Conservation (phyloP, 768 basidiomycete genomes). For the Rhodosporidiobolus sp. region DNA sequence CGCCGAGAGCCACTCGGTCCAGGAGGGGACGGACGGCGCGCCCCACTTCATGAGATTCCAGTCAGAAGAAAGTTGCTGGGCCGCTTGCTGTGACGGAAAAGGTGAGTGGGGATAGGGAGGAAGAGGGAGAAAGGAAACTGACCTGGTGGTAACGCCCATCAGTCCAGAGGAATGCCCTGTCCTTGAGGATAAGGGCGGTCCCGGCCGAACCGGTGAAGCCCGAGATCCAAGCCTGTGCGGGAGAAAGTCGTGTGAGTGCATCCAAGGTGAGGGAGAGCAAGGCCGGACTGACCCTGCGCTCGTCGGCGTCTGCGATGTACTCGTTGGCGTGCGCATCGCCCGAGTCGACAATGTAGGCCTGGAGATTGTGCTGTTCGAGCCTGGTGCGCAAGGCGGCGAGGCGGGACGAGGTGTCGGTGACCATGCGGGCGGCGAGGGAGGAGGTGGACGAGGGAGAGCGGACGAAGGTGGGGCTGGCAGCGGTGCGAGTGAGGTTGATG, state of each 20-base stretch:
- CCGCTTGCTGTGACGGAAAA: slow-evolving; percentile 64
- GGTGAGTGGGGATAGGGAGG: neutral
- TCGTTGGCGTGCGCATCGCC: slow-evolving; percentile 81
- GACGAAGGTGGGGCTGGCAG: neutral
- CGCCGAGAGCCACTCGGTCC: slow-evolving; percentile 82
- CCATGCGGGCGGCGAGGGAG: neutral
- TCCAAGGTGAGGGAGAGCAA: slow-evolving; percentile 2
- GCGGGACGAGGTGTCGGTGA: neutral
- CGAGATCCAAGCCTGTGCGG: slow-evolving; percentile 77
- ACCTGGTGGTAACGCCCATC: slow-evolving; percentile 81
- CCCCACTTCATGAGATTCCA: slow-evolving; percentile 96
- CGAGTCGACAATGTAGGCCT: slow-evolving; percentile 65
- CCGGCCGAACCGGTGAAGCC: slow-evolving; percentile 83
- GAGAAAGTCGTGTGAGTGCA: slow-evolving; percentile 5
- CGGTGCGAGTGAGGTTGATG: neutral
- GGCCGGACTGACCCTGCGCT: slow-evolving; percentile 11
- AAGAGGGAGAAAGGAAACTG: neutral
- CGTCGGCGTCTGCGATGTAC: slow-evolving; percentile 21
- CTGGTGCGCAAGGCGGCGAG: slow-evolving; percentile 12
- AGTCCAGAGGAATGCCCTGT: slow-evolving; percentile 79
- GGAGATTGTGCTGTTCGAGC: slow-evolving; percentile 11
- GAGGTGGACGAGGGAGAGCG: neutral
- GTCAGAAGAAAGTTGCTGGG: slow-evolving; percentile 78
- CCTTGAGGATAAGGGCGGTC: slow-evolving; percentile 68
- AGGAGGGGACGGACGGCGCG: slow-evolving; percentile 61